Evolutionary conservation across 805 yeast species (phyloP), one percentile per base, ranked within the genome.

Genomic region (Candida xiaguanensis): DNA sequence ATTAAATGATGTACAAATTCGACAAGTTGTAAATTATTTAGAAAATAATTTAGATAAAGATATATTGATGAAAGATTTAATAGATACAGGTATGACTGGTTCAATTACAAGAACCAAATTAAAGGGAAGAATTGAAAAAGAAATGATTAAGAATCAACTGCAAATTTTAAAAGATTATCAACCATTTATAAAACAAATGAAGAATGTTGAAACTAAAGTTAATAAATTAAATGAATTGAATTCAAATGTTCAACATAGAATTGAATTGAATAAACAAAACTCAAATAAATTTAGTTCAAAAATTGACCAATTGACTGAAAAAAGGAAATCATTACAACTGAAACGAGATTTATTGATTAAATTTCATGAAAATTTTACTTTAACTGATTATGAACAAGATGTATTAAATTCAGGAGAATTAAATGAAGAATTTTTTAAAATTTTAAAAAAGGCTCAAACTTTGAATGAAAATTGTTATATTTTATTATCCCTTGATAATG

Each of bases 371-470:
- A 75, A 75, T 41, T 87, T 85, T 53, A 77, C 90, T 0, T 58
- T 91, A 31, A 74, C 74, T 31, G 90, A 82, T 44, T 75, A 77
- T 41, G 97, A 91, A 48, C 81, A 78, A 32, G 83, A 76, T 49
- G 59, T 74, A 5, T 62, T 90, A 28, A 54, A 58, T 16, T 68
- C 71, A 22, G 70, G 67, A 12, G 75, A 66, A 9, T 64, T 74
- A 22, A 64, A 66, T 45, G 64, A 69, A 2, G 79, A 74, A 37
- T 88, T 83, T 53, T 85, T 87, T 49, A 55, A 52, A 3, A 73
- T 78, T 1, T 63, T 90, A 24, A 59, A 65, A 11, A 81, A 80
- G 50, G 82, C 86, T 6, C 79, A 83, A 48, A 51, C 55, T 26
- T 82, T 90, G 20, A 80, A 81, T 53, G 70, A 74, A 24, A 77